Conservation (phyloP, 2,329 filamentous ascomycete genomes). For the Acrodontium crateriforme region DNA sequence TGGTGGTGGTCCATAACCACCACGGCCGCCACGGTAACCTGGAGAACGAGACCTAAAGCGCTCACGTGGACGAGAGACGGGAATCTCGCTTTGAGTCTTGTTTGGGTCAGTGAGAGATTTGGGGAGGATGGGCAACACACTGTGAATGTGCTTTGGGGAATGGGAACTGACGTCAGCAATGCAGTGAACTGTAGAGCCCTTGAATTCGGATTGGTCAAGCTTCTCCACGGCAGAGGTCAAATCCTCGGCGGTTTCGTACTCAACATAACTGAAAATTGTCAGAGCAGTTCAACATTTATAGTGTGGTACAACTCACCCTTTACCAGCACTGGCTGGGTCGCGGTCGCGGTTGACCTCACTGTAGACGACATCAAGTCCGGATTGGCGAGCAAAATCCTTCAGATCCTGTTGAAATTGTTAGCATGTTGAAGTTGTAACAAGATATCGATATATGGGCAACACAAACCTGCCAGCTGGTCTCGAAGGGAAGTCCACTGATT, state of each 20-base stretch:
- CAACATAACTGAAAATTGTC: constrained; percentile 61
- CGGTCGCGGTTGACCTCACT: constrained; percentile 89
- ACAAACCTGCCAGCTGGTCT: constrained; percentile 99
- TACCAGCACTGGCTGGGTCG: constrained; percentile 46
- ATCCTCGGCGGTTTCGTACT: constrained; percentile 88
- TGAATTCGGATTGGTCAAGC: constrained; percentile 85
- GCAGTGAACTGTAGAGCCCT: constrained; percentile 75
- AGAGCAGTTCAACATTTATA: constrained; percentile 1
- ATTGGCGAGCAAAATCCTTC: constrained; percentile 97
- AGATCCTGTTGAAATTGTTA: constrained; percentile 61
- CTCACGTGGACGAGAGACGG: constrained; percentile 34
- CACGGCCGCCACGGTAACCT: constrained; percentile 45
- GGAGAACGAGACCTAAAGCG: constrained; percentile 66
- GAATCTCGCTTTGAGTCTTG: constrained; percentile 61
- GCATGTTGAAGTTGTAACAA: constrained; percentile 17
- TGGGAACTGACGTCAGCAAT: constrained; percentile 69
- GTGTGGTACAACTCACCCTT: constrained; percentile 47
- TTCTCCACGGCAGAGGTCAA: constrained; percentile 87
- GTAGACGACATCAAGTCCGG: constrained; percentile 93
- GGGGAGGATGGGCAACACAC: too few species aligned
- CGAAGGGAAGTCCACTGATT: constrained; percentile 88
- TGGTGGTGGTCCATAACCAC: constrained; percentile 45
- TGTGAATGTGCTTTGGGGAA: too few species aligned
- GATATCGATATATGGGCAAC: constrained; percentile 45
- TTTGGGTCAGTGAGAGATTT: constrained; percentile 5